Base-by-base conservation (phyloP, 257 asterid genomes). In the Eustoma russellianum region DNA sequence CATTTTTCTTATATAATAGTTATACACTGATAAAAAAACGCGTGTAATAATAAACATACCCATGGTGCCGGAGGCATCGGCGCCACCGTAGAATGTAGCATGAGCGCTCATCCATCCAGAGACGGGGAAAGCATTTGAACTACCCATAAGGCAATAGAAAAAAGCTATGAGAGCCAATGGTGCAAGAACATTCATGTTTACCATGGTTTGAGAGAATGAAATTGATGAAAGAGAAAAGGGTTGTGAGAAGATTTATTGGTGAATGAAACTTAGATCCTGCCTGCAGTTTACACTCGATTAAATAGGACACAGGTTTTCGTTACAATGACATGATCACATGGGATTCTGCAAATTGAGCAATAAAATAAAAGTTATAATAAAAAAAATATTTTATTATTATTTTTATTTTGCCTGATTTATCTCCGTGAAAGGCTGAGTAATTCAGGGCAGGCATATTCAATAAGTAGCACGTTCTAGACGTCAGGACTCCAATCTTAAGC, bases 41-140 rank as follows among this genome's bases (percentile, higher is more conserved):
- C 7, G 33, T 18, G 5, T 8, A 38, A 38, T 2, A 38, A 38
- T 24, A 38, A 9, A 49, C 74, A 50, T 46, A 74, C 79, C 75
- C 79, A 74, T 74, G 12, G 79, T 74, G 34, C 79, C 79, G 34
- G 76, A 69, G 15, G 79, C 79, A 54, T 74, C 79, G 44, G 69
- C 54, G 11, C 79, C 79, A 9, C 79, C 79, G 55, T 74, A 69
- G 38, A 74, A 74, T 15, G 79, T 74, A 2, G 79, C 76, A 50
- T 66, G 72, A 18, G 79, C 79, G 28, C 63, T 66, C 54, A 46
- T 60, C 79, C 70, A 74, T 18, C 70, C 64, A 28, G 79, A 69
- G 34, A 72, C 70, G 2, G 63, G 13, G 69, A 74, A 69, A 7
- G 70, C 73, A 57, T 55, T 54, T 28, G 64, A 76, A 65, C 14